A percentile compares a stretch with the other conserved stretches of the same genome.
Evolutionary conservation across 2,329 filamentous ascomycete genomes (phyloP).

Genomic region (Bipolaris zeicola): DNA sequence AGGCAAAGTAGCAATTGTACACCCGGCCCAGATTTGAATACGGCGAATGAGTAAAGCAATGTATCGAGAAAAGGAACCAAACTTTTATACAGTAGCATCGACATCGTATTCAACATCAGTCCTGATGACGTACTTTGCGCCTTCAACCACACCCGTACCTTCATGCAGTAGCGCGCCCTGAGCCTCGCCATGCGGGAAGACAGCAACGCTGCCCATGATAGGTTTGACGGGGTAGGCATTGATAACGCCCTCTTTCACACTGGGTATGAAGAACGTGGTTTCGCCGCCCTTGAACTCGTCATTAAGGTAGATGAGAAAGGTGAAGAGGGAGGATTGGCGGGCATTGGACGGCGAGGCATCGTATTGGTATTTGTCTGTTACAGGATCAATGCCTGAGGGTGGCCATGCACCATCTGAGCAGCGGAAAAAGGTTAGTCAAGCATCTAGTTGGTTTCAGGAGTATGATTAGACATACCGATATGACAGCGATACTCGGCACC

Average conservation of each 20-base stretch:
- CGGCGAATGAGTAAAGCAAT: neutral
- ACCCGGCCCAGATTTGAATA: neutral
- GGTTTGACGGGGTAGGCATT: conserved; percentile 73
- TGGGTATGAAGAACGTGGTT: conserved; percentile 73
- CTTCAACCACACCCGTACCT: conserved; percentile 71
- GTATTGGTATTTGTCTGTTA: conserved; percentile 66
- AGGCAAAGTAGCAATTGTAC: too few species aligned
- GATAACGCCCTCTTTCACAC: conserved; percentile 65
- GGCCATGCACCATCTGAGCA: conserved; percentile 69
- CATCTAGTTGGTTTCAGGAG: neutral
- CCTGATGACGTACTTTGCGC: conserved; percentile 71
- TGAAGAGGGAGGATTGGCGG: conserved; percentile 71
- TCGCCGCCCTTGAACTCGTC: conserved; percentile 75
- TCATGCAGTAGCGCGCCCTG: conserved; percentile 70
- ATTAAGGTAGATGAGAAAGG: conserved; percentile 71
- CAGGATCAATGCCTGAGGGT: conserved; percentile 66
- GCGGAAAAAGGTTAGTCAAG: conserved; percentile 1
- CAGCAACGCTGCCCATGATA: conserved; percentile 69
- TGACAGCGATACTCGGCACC: conserved; percentile 74
- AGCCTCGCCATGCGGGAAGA: conserved; percentile 73
- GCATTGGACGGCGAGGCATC: conserved; percentile 65
- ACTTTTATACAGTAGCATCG: neutral
- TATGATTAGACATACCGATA: conserved; percentile 52
- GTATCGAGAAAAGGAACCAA: neutral
- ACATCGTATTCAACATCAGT: conserved; percentile 75